Base-by-base conservation (phyloP, 2,329 filamentous ascomycete genomes). In the Arthrobotrys musiformis region DNA sequence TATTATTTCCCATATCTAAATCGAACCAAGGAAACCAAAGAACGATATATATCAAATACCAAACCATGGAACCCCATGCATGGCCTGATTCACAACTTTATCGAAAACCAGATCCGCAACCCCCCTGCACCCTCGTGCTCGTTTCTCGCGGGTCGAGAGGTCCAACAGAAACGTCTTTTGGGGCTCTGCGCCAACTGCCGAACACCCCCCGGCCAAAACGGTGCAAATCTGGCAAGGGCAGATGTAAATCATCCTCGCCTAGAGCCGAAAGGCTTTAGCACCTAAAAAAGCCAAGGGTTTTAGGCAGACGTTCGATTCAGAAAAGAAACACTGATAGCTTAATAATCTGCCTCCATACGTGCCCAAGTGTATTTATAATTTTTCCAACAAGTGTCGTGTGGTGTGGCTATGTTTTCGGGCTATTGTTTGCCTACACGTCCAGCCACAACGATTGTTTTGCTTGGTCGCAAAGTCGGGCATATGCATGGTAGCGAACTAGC, bases 171-270 rank as follows among this genome's bases (percentile, higher is more conserved):
- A 17, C 24, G 24, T 24, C 24, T 56, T 54, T 35, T 56, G 28
- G 50, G 28, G 28, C 50, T 35, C 50, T 33, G n/a, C 50, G 28
- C 11, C 50, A 56, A 35, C 50, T 56, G 50, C 50, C 50, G 50
- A 56, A 33, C 19, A 11, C 24, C 50, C 33, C 17, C 22, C n/a
- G 22, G 35, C 28, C 26, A 56, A 33, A 54, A 9, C 11, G 28
- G 50, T n/a, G n/a, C n/a, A n/a, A n/a, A n/a, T n/a, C n/a, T n/a
- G n/a, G n/a, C n/a, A 35, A 33, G 35, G 28, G 28, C 15, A 33
- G 2, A 54, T 54, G 50, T 28, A 17, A 11, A 28, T 56, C 50
- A n/a, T 35, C n/a, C 28, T 54, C 50, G 50, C 50, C 50, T 54
- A 54, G 35, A 54, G 2, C 15, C 50, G 26, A 30, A n/a, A n/a